Conservation (phyloP, 1,284 basidiomycete genomes). For the Testicularia cyperi region DNA sequence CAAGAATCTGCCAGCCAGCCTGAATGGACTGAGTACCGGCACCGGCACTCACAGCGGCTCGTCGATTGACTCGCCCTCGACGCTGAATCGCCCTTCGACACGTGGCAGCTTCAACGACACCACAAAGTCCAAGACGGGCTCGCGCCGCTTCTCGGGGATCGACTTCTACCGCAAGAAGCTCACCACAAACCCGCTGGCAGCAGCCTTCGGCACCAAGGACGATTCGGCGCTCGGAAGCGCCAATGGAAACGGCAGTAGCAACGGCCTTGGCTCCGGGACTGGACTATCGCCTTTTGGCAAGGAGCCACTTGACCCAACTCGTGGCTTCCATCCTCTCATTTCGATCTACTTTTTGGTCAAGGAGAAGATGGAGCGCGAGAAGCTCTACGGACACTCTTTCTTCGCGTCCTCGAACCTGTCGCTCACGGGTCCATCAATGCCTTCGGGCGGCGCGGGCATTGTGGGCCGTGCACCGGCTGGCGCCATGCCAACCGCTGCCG, state of each 20-base stretch:
- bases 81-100: slow-evolving; percentile 24
- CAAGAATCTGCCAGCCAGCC: slow-evolving; percentile 56
- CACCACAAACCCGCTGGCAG: slow-evolving; percentile 34
- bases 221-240: slow-evolving; percentile 14
- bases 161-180: slow-evolving; percentile 92
- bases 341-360: slow-evolving; percentile 94
- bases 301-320: slow-evolving; percentile 74
- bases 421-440: slow-evolving; percentile 41
- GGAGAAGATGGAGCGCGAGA: slow-evolving; percentile 91
- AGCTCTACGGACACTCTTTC: slow-evolving; percentile 85
- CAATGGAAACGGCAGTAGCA: slow-evolving; percentile 15
- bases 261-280: slow-evolving; percentile 34
- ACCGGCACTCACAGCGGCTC: slow-evolving; percentile 60
- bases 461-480: slow-evolving; percentile 10
- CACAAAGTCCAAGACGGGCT: slow-evolving; percentile 42
- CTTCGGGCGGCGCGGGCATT: slow-evolving; percentile 8
- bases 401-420: slow-evolving; percentile 87
- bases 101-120: slow-evolving; percentile 24
- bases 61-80: slow-evolving; percentile 7
- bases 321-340: slow-evolving; percentile 89
- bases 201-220: slow-evolving; percentile 37
- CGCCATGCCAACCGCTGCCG: slow-evolving; percentile 56
- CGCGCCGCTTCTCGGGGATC: slow-evolving; percentile 79
- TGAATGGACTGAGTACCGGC: slow-evolving; percentile 36
- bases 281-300: slow-evolving; percentile 40